Conservation (phyloP, 805 yeast species). For the Suhomyces prunicola region DNA sequence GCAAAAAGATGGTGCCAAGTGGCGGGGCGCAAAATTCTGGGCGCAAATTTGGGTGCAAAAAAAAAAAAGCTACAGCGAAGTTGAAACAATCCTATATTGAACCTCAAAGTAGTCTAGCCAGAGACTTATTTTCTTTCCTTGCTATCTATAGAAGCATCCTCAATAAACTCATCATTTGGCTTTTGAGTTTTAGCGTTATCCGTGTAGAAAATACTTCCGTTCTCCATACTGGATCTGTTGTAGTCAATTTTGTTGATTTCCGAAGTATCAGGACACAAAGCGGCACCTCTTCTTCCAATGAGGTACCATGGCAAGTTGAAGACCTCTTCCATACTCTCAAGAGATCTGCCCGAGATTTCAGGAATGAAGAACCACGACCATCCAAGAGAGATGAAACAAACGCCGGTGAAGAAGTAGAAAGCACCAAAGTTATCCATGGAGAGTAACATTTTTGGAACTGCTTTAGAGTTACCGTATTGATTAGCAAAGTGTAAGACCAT, state of each 20-base stretch:
- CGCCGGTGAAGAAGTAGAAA: conserved; percentile 48
- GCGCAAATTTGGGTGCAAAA: not conserved
- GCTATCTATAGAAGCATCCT: conserved; percentile 2
- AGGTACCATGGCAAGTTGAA: conserved; percentile 57
- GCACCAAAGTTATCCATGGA: conserved; percentile 47
- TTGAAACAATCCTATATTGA: not conserved
- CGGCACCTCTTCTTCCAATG: conserved; percentile 53
- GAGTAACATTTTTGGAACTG: conserved; percentile 50
- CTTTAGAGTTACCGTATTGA: conserved; percentile 57
- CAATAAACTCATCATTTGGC: not conserved
- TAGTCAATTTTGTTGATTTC: conserved; percentile 33
- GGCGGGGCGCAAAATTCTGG: not conserved
- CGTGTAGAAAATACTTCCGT: not conserved
- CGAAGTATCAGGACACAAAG: conserved; percentile 51
- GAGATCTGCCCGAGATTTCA: conserved; percentile 48
- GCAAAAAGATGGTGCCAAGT: not conserved
- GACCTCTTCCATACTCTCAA: conserved; percentile 51
- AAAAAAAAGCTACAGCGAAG: not conserved
- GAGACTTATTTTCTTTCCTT: not conserved
- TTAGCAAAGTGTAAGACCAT: conserved; percentile 57
- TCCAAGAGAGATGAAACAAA: conserved; percentile 38
- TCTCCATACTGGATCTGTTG: conserved; percentile 5
- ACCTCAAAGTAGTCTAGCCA: not conserved
- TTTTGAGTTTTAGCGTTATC: not conserved
- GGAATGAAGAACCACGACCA: conserved; percentile 52